Percentiles rank a stretch among this genome's conserved stretches.
Evolutionary conservation across 2,329 filamentous ascomycete species (phyloP).

Genomic region (Cordyceps pruinosa): DNA sequence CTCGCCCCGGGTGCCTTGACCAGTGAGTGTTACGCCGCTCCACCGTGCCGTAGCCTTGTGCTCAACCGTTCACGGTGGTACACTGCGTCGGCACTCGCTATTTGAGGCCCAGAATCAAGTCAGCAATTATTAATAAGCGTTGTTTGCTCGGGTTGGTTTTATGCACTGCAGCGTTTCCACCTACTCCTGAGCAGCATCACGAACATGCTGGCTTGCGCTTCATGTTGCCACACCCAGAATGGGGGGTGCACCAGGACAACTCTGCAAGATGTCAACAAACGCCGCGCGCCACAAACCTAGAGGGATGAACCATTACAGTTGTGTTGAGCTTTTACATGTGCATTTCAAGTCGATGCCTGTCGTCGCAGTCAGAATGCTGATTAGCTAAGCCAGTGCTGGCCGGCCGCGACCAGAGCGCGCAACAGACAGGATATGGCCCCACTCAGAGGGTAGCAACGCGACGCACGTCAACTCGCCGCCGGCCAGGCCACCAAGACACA

Average conservation of each 20-base stretch:
- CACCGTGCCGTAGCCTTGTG: background rate
- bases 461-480: background rate
- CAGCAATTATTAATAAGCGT: background rate
- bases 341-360: background rate
- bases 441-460: conserved; percentile 6
- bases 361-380: background rate
- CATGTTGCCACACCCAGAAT: background rate
- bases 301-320: background rate
- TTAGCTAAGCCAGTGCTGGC: background rate
- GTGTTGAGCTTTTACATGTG: background rate
- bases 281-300: too few relatives aligned
- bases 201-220: background rate
- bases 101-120: background rate
- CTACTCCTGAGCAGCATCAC: background rate
- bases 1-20: background rate
- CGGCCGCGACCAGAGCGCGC: background rate
- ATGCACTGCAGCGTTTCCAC: background rate
- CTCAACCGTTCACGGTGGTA: background rate
- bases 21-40: background rate
- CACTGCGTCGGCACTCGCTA: background rate
- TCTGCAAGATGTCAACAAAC: background rate
- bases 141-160: background rate
- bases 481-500: background rate
- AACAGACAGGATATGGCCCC: background rate
- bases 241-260: background rate